Conservation (phyloP, 345 rosid species). For the Eucalyptus coolabah region DNA sequence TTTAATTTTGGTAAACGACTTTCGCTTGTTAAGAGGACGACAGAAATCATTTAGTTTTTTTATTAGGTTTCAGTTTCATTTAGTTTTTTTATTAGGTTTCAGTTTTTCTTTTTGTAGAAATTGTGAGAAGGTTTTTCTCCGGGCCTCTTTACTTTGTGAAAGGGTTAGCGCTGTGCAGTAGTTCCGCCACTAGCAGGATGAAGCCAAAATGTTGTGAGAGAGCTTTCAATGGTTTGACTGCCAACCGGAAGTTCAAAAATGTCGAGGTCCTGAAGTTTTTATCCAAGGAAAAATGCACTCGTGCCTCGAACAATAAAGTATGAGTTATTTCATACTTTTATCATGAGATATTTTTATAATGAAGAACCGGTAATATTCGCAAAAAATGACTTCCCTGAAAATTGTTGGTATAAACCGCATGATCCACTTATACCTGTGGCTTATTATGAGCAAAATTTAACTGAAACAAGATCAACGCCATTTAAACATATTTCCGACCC, state of each 20-base stretch:
- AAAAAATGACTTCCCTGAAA: background rate
- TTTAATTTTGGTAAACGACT: background rate
- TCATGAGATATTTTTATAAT: background rate
- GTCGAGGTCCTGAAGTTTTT: background rate
- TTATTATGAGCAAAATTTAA: background rate
- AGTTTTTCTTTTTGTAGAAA: no score
- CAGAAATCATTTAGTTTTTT: background rate
- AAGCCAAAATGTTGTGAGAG: background rate
- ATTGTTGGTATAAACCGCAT: background rate
- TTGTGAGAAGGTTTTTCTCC: no score
- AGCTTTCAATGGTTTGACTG: background rate
- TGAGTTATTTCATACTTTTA: background rate
- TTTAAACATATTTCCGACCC: background rate
- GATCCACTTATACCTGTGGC: background rate
- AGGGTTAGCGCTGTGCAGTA: background rate
- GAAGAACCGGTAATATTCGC: background rate
- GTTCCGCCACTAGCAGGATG: background rate
- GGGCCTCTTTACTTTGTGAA: background rate
- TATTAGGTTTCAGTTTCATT: no score
- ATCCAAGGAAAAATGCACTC: no score
- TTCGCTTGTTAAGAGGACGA: background rate
- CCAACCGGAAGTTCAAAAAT: background rate
- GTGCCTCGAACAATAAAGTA: background rate
- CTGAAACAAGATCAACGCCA: background rate
- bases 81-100: background rate